Evolutionary conservation across 805 yeast genomes (phyloP).

Genomic region (Soucietia sequanensis): DNA sequence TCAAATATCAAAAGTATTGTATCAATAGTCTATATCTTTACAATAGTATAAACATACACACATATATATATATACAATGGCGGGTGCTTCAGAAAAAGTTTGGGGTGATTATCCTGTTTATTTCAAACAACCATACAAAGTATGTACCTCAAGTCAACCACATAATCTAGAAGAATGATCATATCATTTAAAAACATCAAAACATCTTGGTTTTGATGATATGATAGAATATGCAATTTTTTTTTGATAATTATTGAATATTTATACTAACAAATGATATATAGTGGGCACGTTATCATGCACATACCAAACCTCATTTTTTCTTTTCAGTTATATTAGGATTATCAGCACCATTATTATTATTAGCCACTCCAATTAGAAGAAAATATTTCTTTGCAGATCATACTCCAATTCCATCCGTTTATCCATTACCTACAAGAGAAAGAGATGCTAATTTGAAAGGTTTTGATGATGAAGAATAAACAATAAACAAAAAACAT

Average conservation of each 20-base stretch:
- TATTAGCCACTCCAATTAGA: constrained; percentile 66
- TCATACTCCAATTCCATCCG: constrained; percentile 62
- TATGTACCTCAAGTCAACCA: constrained; percentile 34
- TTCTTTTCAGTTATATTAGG: constrained; percentile 67
- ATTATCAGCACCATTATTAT: constrained; percentile 61
- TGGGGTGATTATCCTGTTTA: constrained; percentile 56
- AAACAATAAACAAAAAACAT: no score
- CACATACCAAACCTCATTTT: constrained; percentile 74
- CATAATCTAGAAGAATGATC: neutral
- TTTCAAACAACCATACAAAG: constrained; percentile 62
- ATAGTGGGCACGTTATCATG: constrained; percentile 74
- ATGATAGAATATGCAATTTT: neutral
- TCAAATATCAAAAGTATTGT: no score
- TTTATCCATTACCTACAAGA: constrained; percentile 56
- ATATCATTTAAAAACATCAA: constrained; percentile 3
- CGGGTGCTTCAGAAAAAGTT: constrained; percentile 33
- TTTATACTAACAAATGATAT: constrained; percentile 16
- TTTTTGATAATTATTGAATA: neutral
- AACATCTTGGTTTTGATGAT: neutral
- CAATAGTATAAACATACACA: neutral
- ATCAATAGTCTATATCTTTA: no score
- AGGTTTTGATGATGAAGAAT: constrained; percentile 55
- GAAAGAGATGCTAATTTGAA: constrained; percentile 46
- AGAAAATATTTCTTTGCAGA: constrained; percentile 64
- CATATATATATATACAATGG: neutral